Base-by-base conservation (phyloP, 768 basidiomycete species). In the Mycena polygramma region DNA sequence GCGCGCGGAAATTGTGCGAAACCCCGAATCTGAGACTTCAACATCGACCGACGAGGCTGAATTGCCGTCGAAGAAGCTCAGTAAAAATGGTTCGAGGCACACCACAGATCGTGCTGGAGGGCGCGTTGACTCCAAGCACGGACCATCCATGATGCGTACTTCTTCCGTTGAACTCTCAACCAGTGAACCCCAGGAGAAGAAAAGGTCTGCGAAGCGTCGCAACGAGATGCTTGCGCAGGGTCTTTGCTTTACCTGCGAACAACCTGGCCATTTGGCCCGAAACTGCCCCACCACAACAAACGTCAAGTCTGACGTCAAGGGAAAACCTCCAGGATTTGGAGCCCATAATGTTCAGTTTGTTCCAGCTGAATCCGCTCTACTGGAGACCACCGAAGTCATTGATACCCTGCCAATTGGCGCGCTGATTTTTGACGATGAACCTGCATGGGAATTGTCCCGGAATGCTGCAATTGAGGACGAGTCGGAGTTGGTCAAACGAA, bases 1-100 rank as follows among this genome's bases (percentile, higher is more conserved):
- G 39, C 35, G 75, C 0, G 74, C 80, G 22, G 83, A 86, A 48
- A 77, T 82, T 0, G 73, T 82, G 0, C 74, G 77, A 20, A 66
- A 63, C 3, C 68, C 74, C 24, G 55, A 57, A 7, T 48, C 43
- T 19, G 63, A 65, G 39, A 37, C 49, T 24, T 24, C 48, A 20
- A 35, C 22, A 51, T 51, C 24, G 22, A 51, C 4, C 7, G 20
- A 43, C 15, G 24, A 61, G 35, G 51, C 61, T 41, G 19, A n/a
- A n/a, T n/a, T n/a, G n/a, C n/a, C 15, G 0, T 14, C 24, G 14
- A 45, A 48, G 36, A n/a, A n/a, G n/a, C 37, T 43, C 24, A 22
- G 30, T 6, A 2, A 14, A 26, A 51, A 22, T 1, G 15, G 36
- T 5, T 41, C 62, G 24, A 49, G 59, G 19, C 59, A 51, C 46